Evolutionary conservation across 805 yeast genomes (phyloP).

Genomic region (Starmerella potacharoeniae): DNA sequence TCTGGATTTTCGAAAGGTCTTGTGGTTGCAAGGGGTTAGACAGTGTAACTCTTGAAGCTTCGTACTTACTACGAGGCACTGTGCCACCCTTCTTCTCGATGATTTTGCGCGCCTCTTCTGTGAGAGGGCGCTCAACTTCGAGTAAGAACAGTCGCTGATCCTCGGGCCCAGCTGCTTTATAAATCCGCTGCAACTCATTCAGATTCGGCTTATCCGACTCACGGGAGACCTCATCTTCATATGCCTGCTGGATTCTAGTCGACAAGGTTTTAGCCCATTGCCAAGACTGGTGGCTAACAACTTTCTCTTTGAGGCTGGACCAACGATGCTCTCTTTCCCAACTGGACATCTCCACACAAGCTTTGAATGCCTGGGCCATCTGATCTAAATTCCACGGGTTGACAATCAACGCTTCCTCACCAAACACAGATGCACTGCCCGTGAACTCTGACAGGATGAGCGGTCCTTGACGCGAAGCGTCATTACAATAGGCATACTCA

Average conservation of each 20-base stretch:
- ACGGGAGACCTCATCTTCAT: constrained; percentile 40
- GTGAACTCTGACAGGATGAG: constrained; percentile 84
- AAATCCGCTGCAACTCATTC: constrained; percentile 5
- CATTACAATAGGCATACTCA: constrained; percentile 72
- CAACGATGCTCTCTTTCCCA: constrained; percentile 54
- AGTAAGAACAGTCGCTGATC: constrained; percentile 16
- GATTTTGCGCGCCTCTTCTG: constrained; percentile 5
- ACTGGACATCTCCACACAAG: constrained; percentile 52
- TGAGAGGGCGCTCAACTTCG: constrained; percentile 18
- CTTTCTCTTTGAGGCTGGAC: constrained; percentile 47
- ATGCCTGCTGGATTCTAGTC: constrained; percentile 39
- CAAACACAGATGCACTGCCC: constrained; percentile 76
- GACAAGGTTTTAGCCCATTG: constrained; percentile 60
- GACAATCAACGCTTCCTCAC: constrained; percentile 55
- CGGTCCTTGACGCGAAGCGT: constrained; percentile 43
- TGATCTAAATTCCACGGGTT: constrained; percentile 83
- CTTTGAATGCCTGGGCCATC: constrained; percentile 51
- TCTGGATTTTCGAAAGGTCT: not conserved
- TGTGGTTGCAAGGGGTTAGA: not conserved
- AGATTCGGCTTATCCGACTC: constrained; percentile 16
- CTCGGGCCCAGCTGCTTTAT: constrained; percentile 5
- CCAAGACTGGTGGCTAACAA: constrained; percentile 56
- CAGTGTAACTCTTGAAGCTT: not conserved
- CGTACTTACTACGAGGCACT: not conserved
- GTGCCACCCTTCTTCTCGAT: constrained; percentile 3